Evolutionary conservation across 441 rosid species (phyloP).

Genomic region (Iberis amara): DNA sequence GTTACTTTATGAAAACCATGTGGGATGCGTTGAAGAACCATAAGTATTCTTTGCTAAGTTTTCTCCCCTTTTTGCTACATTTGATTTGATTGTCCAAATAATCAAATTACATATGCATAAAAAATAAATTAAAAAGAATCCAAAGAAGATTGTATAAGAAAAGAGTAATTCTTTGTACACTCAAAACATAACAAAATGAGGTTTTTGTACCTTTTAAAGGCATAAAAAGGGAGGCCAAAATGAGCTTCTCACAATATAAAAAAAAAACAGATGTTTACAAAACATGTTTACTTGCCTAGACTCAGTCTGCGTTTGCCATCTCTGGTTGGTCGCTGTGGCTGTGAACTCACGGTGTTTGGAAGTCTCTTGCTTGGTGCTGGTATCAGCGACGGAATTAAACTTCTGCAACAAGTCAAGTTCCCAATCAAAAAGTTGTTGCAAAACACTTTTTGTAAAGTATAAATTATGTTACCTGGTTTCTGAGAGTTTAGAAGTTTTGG

Average conservation of each 20-base stretch:
- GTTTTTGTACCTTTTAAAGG: not conserved
- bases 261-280: constrained; percentile 1
- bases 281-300: constrained; percentile 38
- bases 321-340: constrained; percentile 29
- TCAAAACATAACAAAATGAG: constrained; percentile 8
- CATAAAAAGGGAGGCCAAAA: constrained; percentile 12
- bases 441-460: not conserved
- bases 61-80: too few species aligned
- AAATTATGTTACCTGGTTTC: constrained; percentile 48
- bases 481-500: constrained; percentile 36
- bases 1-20: too few species aligned
- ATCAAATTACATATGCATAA: too few species aligned
- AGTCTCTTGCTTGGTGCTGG: constrained; percentile 54
- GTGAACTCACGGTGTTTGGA: constrained; percentile 35
- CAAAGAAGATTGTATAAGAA: constrained; percentile 11
- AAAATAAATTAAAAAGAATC: too few species aligned
- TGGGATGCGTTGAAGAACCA: too few species aligned
- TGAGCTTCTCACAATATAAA: constrained; percentile 19
- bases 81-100: too few species aligned
- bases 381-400: constrained; percentile 64
- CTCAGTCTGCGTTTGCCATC: constrained; percentile 57
- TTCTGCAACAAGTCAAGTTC: constrained; percentile 37
- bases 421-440: not conserved
- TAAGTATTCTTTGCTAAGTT: too few species aligned
- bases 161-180: constrained; percentile 18